Evolutionary conservation across 2,329 filamentous ascomycete genomes (phyloP), one percentile per base, ranked within the genome.

Genomic region (Neofusicoccum umdonicola): DNA sequence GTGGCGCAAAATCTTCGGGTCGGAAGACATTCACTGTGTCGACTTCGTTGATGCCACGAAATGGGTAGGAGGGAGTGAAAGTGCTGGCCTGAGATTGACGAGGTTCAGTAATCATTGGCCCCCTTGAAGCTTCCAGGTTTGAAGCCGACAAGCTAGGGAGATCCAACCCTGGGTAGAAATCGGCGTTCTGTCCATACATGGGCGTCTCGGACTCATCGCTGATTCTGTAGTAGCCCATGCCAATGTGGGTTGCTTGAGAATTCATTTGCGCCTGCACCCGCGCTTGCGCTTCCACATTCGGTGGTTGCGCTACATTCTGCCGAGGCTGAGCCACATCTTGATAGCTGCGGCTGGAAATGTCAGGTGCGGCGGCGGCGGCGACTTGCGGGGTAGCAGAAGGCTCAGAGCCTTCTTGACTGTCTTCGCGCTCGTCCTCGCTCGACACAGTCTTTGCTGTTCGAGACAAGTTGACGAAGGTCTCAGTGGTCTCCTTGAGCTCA

Each of bases 401-500:
- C 17, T 60, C 37, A 9, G 41, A 62, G 35, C 62, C 62, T n/a
- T 88, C 71, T 22, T 41, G 51, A 35, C 4, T 77, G 72, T 63
- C 61, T 41, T 54, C 61, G 19, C 35, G 41, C 12, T 75, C 72
- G 7, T 74, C 72, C 34, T 66, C 69, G 17, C 15, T 37, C 6
- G 72, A 71, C 62, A 71, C 68, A 11, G 69, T 68, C 47, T 77
- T 74, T 52, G 79, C 80, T 12, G 68, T 70, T 65, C 84, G 84
- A 1, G 83, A 79, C 15, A 89, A 79, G 1, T 79, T 76, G 3
- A 87, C 78, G 65, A 92, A 87, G 39, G 80, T 84, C 69, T 87
- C 82, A 0, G 83, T 87, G 12, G 86, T 82, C 4, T 79, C 76
- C 54, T 83, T 83, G 12, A 92, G 79, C 58, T 87, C 83, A 34